Evolutionary conservation across 1,284 basidiomycete species (phyloP).

Genomic region (Cronartium ribicola): DNA sequence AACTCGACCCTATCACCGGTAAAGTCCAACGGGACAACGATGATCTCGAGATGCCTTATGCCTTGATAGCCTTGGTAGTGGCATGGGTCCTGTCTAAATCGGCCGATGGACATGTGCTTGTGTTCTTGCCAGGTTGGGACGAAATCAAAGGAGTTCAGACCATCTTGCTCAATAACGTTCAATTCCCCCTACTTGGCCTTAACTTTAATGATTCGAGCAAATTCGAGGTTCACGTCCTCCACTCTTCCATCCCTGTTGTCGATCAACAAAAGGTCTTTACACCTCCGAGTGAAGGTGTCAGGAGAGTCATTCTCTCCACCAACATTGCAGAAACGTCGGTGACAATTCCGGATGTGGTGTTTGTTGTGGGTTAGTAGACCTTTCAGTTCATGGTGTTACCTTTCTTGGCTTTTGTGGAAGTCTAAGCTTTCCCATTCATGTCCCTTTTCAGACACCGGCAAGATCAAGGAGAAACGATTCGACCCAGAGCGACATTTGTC

Average conservation of each 20-base stretch:
- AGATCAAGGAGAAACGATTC: conserved; percentile 88
- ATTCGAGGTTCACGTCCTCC: conserved; percentile 78
- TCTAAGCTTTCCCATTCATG: background rate
- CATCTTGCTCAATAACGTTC: conserved; percentile 58
- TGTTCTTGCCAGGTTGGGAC: conserved; percentile 78
- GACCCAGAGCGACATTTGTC: conserved; percentile 84
- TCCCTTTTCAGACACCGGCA: conserved; percentile 63
- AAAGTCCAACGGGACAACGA: conserved; percentile 55
- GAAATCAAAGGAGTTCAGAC: conserved; percentile 80
- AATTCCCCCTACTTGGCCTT: conserved; percentile 59
- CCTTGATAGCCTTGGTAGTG: conserved; percentile 75
- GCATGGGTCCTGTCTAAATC: conserved; percentile 71
- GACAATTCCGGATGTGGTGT: conserved; percentile 93
- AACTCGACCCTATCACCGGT: conserved; percentile 44
- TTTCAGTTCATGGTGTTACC: too few species aligned
- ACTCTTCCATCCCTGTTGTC: conserved; percentile 80
- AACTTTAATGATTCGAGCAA: conserved; percentile 62
- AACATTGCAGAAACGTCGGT: conserved; percentile 96
- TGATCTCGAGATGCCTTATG: conserved; percentile 76
- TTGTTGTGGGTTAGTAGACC: conserved; percentile 54
- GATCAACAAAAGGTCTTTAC: conserved; percentile 88
- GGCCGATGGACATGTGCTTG: conserved; percentile 80
- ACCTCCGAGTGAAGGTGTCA: conserved; percentile 44
- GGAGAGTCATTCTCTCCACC: conserved; percentile 57
- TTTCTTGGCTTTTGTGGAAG: background rate